Base-by-base conservation (phyloP, 148 eudicot genomes). In the Dianthus caryophyllus region DNA sequence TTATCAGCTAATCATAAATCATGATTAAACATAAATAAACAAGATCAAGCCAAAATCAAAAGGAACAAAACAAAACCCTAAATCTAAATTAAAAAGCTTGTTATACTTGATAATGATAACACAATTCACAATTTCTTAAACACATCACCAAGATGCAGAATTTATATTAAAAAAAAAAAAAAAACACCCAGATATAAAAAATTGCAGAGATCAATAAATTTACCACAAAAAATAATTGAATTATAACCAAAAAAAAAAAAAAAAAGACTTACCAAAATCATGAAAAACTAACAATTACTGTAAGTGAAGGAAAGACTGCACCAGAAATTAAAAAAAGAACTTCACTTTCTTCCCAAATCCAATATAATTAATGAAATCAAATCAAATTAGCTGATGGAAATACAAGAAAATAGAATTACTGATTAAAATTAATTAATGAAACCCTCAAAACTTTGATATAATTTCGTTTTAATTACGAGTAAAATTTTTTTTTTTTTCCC, bases 241-340 rank as follows among this genome's bases (percentile, higher is more conserved):
- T 0, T 26, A 4, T 15, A 21, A 9, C 30, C 17, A 54, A 54
- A 53, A 54, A 26, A 13, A 26, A 41, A 41, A 13, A 25, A 5
- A 24, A 5, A 54, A 26, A 54, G 31, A 29, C 56, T 65, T 17
- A 64, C 68, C 68, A 65, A 65, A 65, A 65, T 51, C 68, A 65
- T 65, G 24, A 64, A 64, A 1, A 2, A 33, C 4, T 24, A 43
- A 43, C 20, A 17, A 22, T n/a, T n/a, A n/a, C n/a, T n/a, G n/a
- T 36, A 44, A 24, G 17, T 15, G 30, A 17, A 17, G 36, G 9
- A 64, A 7, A 8, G 55, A 48, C 16, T 47, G 24, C 3, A 33
- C 38, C n/a, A n/a, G n/a, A n/a, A n/a, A n/a, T n/a, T n/a, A 21
- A 44, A 51, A 46, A 64, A 24, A 53, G 9, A 20, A 11, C 20